Evolutionary conservation across 2,329 filamentous ascomycete species (phyloP).

Genomic region (Metarhizium robertsii): DNA sequence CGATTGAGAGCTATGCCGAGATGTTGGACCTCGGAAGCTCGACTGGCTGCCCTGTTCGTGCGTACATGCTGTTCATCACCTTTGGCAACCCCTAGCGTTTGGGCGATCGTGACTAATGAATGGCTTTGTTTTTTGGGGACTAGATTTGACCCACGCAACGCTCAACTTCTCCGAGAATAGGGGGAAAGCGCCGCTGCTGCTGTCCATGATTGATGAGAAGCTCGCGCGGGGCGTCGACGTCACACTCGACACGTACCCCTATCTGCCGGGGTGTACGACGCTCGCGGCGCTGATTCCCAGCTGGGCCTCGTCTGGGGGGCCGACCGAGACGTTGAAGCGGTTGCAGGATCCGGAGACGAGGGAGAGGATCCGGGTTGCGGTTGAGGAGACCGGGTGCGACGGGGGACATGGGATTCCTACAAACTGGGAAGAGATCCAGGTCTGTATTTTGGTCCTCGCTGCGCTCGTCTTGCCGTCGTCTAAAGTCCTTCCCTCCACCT

Average conservation of each 20-base stretch:
- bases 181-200: conserved; percentile 11
- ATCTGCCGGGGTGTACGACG: conserved; percentile 15
- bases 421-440: conserved; percentile 17
- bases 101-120: too few relatives aligned
- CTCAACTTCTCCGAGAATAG: conserved; percentile 16
- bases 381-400: conserved; percentile 15
- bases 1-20: conserved; percentile 15
- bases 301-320: conserved; percentile 15
- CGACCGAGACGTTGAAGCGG: conserved; percentile 12
- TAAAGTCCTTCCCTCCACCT: background rate
- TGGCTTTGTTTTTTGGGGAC: too few relatives aligned
- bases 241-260: conserved; percentile 15
- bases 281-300: conserved; percentile 13
- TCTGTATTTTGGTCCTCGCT: background rate
- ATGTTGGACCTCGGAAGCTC: conserved; percentile 14
- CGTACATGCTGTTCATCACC: background rate
- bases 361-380: conserved; percentile 13
- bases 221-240: conserved; percentile 12
- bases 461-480: background rate
- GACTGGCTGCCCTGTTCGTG: conserved; percentile 16
- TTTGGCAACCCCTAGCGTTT: too few relatives aligned
- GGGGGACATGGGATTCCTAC: conserved; percentile 17
- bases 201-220: conserved; percentile 13
- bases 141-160: conserved; percentile 15
- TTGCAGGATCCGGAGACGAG: conserved; percentile 10